A percentile compares a stretch with the other conserved stretches of the same genome.
Evolutionary conservation across 495 filamentous ascomycete genomes (phyloP).

Genomic region (Mycothermus thermophilus): DNA sequence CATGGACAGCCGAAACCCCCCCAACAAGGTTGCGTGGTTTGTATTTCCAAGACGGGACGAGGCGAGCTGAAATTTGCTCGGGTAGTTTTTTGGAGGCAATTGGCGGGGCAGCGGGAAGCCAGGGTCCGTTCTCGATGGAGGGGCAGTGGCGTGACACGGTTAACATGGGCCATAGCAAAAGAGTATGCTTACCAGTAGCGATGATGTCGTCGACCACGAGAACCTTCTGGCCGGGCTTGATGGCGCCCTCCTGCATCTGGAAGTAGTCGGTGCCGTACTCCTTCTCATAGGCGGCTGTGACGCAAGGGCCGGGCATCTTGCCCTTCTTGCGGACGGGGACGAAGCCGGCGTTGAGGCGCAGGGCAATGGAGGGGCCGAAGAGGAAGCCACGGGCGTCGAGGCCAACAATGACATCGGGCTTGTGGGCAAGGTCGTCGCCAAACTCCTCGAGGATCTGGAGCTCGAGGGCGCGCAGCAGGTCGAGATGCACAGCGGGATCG

Average conservation of each 20-base stretch:
- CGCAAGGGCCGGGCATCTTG: slow-evolving; percentile 83
- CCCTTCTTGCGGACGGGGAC: slow-evolving; percentile 92
- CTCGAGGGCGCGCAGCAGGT: slow-evolving; percentile 74
- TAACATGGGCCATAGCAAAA: neutral
- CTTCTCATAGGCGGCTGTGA: slow-evolving; percentile 75
- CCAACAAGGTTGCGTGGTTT: neutral
- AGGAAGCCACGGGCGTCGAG: slow-evolving; percentile 92
- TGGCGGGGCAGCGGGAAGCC: slow-evolving; percentile 1
- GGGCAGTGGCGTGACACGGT: too few species aligned
- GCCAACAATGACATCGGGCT: slow-evolving; percentile 82
- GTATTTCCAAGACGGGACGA: slow-evolving; percentile 1
- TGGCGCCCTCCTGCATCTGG: slow-evolving; percentile 78
- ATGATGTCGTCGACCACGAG: slow-evolving; percentile 96
- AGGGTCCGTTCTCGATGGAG: too few species aligned
- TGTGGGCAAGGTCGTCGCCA: slow-evolving; percentile 24
- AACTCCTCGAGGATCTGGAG: slow-evolving; percentile 55
- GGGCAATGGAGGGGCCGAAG: slow-evolving; percentile 80
- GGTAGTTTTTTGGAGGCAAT: neutral
- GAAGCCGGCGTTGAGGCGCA: slow-evolving; percentile 76
- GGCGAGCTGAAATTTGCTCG: neutral
- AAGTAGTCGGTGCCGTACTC: slow-evolving; percentile 96
- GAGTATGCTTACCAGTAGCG: slow-evolving; percentile 62
- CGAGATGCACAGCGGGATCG: slow-evolving; percentile 55
- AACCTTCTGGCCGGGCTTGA: slow-evolving; percentile 79
- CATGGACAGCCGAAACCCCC: too few species aligned